A percentile compares a stretch with the other conserved stretches of the same genome.
Evolutionary conservation across 169 alveolate genomes (phyloP).

Genomic region (Plasmodium berghei): DNA sequence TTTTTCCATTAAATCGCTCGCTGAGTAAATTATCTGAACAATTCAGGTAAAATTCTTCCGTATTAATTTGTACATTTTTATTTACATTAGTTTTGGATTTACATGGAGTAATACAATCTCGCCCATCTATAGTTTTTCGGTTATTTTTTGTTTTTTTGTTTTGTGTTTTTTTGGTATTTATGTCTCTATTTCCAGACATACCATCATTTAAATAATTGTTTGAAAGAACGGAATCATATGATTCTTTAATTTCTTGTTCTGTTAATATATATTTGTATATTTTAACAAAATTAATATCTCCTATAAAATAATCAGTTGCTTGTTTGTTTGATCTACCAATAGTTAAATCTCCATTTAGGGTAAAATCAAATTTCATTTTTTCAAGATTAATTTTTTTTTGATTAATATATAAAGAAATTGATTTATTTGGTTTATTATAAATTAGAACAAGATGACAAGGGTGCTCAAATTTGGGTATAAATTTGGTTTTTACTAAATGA

Average conservation of each 20-base stretch:
- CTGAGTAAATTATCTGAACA: constrained; percentile 54
- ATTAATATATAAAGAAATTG: constrained; percentile 71
- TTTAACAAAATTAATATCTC: constrained; percentile 77
- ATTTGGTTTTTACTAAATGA: constrained; percentile 80
- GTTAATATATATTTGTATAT: constrained; percentile 79
- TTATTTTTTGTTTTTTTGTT: neutral
- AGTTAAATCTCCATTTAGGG: constrained; percentile 71
- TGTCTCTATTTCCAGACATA: neutral
- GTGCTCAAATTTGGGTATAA: constrained; percentile 82
- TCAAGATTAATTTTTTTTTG: constrained; percentile 22
- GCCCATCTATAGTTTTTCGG: constrained; percentile 68
- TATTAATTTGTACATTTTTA: constrained; percentile 59
- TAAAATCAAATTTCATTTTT: constrained; percentile 33
- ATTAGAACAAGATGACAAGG: constrained; percentile 63
- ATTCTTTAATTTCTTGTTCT: constrained; percentile 80
- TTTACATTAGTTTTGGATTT: constrained; percentile 56
- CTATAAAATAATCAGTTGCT: constrained; percentile 80
- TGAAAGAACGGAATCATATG: constrained; percentile 19
- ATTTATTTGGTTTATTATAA: constrained; percentile 61
- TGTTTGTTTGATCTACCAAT: constrained; percentile 80
- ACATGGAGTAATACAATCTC: constrained; percentile 56
- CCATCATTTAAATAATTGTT: constrained; percentile 19
- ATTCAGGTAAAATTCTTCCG: constrained; percentile 36
- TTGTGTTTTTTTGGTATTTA: neutral
- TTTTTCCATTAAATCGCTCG: constrained; percentile 81